phyloP scores from a whole-genome alignment of 2,329 filamentous ascomycete species.

The Ploettnerulaceae sp. region DNA sequence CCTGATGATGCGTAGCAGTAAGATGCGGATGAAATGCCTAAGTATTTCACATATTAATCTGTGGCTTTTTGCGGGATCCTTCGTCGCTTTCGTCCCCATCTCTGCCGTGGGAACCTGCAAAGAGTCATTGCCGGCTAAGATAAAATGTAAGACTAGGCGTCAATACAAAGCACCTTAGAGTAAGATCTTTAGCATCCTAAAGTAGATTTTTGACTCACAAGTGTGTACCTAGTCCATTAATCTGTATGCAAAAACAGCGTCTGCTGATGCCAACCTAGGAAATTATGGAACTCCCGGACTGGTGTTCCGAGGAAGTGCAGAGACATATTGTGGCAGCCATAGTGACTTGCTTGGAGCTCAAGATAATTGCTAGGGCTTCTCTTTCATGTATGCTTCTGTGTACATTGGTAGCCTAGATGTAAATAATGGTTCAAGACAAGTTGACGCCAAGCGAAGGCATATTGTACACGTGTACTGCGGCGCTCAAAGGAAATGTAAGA shows the following conservation, averaged over 20 bases:
- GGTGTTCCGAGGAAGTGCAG: not conserved
- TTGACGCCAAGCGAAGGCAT: too few relatives aligned
- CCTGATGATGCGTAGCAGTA: too few relatives aligned
- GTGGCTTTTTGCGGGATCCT: not conserved
- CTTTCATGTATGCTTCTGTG: too few relatives aligned
- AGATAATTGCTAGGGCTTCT: too few relatives aligned
- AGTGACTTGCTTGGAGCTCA: not conserved
- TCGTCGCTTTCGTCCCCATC: not conserved
- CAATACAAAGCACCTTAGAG: not conserved
- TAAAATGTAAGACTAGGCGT: not conserved
- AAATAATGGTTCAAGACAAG: too few relatives aligned
- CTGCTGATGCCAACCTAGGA: conserved; percentile 2
- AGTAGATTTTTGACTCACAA: not conserved
- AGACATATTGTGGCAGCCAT: not conserved
- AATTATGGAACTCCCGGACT: not conserved
- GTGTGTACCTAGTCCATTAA: not conserved
- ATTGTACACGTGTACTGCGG: too few relatives aligned
- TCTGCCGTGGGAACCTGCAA: not conserved
- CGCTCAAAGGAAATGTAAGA: too few relatives aligned
- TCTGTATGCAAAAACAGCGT: not conserved
- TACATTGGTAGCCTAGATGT: too few relatives aligned
- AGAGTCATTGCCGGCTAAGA: conserved; percentile 3
- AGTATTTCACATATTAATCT: not conserved
- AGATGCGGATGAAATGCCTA: too few relatives aligned
- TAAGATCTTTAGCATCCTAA: not conserved